These are phyloP conservation scores for Neofusicoccum sp. DNA, from an alignment of 2,329 filamentous ascomycete genomes.

Conservation along the genomic window DNA sequence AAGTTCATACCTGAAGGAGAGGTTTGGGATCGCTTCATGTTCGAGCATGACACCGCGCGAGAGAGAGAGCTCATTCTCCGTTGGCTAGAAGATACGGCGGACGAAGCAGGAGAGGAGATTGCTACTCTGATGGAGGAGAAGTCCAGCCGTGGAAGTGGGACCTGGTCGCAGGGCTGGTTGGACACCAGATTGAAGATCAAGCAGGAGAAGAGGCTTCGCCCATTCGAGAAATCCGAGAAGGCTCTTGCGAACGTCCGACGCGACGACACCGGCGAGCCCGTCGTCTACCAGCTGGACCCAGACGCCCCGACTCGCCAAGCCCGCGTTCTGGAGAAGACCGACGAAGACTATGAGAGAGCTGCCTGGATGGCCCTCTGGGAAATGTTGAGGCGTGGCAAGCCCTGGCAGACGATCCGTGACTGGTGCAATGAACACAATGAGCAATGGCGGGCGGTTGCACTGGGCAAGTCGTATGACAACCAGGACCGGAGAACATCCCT, in stretches of 20 bases:
- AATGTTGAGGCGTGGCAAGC: constrained; percentile 81
- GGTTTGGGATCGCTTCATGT: constrained; percentile 71
- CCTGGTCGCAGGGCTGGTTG: constrained; percentile 86
- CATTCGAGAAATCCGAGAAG: constrained; percentile 53
- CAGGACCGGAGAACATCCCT: constrained; percentile 30
- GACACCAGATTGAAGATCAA: constrained; percentile 91
- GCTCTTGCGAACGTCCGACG: constrained; percentile 37
- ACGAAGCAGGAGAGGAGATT: constrained; percentile 65
- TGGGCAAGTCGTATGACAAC: constrained; percentile 64
- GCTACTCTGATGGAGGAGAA: constrained; percentile 70
- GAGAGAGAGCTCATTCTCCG: constrained; percentile 79
- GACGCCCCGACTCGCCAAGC: constrained; percentile 82
- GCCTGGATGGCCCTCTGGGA: constrained; percentile 96
- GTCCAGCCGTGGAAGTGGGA: constrained; percentile 70
- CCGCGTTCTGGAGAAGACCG: constrained; percentile 73
- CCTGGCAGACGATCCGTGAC: constrained; percentile 69
- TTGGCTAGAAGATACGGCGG: constrained; percentile 80
- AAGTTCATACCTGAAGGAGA: constrained; percentile 60
- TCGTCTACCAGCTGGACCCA: constrained; percentile 88
- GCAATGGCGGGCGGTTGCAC: constrained; percentile 80
- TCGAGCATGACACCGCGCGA: constrained; percentile 68
- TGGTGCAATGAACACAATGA: constrained; percentile 87
- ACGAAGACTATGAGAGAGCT: constrained; percentile 83
- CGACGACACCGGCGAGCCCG: constrained; percentile 51
- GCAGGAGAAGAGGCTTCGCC: constrained; percentile 75